phyloP scores from a whole-genome alignment of 2,329 filamentous ascomycete species.

The Capronia coronata region DNA sequence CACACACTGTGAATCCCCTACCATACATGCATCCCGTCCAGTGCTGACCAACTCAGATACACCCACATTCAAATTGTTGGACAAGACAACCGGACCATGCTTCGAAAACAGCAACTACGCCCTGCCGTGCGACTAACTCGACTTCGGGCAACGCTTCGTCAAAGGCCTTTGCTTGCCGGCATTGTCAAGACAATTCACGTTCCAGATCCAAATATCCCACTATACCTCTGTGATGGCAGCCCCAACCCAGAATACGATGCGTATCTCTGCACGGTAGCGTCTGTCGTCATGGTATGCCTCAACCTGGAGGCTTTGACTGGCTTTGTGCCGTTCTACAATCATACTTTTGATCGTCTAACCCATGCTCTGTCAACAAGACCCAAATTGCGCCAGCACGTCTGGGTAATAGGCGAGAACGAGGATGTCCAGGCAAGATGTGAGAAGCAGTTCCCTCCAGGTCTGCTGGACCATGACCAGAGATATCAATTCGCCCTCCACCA shows the following conservation, averaged over 20 bases:
- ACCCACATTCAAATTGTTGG: constrained; percentile 45
- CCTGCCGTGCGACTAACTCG: constrained; percentile 48
- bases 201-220: constrained; percentile 42
- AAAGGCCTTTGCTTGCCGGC: constrained; percentile 45
- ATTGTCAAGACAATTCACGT: constrained; percentile 50
- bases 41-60: constrained; percentile 37
- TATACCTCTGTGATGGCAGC: constrained; percentile 32
- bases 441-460: constrained; percentile 35
- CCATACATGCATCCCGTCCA: background rate
- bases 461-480: constrained; percentile 46
- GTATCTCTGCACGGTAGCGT: constrained; percentile 48
- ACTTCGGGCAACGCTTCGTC: constrained; percentile 49
- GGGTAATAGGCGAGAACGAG: constrained; percentile 47
- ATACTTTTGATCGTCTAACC: constrained; percentile 50
- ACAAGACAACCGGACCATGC: constrained; percentile 41
- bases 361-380: constrained; percentile 51
- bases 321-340: constrained; percentile 48
- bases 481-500: constrained; percentile 50
- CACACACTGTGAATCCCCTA: constrained; percentile 44
- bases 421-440: constrained; percentile 36
- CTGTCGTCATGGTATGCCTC: constrained; percentile 54
- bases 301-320: constrained; percentile 51
- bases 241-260: constrained; percentile 41
- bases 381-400: constrained; percentile 50
- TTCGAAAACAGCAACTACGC: constrained; percentile 46